Percentiles rank a stretch among this genome's conserved stretches.
phyloP scores from a whole-genome alignment of 202 grass and related monocot genomes.

The Miscanthus sacchariflorus region DNA sequence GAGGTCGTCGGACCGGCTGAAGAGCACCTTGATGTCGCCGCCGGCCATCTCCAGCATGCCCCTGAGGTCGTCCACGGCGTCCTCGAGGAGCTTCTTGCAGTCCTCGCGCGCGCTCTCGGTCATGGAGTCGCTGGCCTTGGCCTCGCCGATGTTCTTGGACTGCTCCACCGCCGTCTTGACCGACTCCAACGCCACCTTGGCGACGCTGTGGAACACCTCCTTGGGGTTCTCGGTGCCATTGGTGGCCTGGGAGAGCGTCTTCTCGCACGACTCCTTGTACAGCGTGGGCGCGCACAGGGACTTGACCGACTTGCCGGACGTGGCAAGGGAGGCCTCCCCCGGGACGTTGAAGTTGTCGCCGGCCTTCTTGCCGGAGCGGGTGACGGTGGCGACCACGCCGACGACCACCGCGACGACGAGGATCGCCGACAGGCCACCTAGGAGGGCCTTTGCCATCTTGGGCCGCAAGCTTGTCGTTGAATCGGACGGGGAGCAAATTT shows the following conservation, averaged over 20 bases:
- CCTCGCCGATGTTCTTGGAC: conserved; percentile 39
- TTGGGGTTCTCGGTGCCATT: conserved; percentile 55
- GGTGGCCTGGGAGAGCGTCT: conserved; percentile 47
- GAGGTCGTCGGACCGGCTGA: conserved; percentile 65
- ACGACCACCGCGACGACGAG: conserved; percentile 68
- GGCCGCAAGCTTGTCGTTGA: conserved; percentile 29
- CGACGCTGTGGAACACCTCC: conserved; percentile 46
- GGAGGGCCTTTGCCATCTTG: conserved; percentile 63
- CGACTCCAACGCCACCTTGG: conserved; percentile 50
- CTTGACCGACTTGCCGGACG: conserved; percentile 60
- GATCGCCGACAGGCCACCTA: conserved; percentile 57
- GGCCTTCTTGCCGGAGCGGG: conserved; percentile 52
- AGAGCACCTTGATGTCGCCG: conserved; percentile 55
- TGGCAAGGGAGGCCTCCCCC: conserved; percentile 43
- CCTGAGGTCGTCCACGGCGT: conserved; percentile 58
- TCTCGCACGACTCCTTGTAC: conserved; percentile 73
- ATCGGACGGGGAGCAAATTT: background rate
- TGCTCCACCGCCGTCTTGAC: conserved; percentile 41
- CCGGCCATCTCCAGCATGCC: conserved; percentile 69
- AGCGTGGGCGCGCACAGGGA: conserved; percentile 69
- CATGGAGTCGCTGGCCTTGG: conserved; percentile 42
- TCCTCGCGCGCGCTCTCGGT: conserved; percentile 53
- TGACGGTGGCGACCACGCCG: conserved; percentile 61
- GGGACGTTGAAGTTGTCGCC: conserved; percentile 60
- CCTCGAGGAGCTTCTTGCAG: conserved; percentile 69